Base-by-base conservation (phyloP, 2,329 filamentous ascomycete species). In the Hymenoscyphus repandus region DNA sequence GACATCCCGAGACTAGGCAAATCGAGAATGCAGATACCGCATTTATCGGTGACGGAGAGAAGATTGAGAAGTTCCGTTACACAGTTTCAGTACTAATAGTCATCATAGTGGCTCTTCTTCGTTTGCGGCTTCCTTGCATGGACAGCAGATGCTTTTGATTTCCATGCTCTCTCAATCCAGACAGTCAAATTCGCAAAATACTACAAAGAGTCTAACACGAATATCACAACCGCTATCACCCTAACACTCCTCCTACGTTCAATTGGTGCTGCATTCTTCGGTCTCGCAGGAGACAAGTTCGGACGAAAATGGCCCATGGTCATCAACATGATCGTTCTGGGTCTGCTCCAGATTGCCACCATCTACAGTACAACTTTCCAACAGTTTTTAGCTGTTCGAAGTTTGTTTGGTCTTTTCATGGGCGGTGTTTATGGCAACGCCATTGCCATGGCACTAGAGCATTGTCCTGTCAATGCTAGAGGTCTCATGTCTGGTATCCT, bases 271-370 rank as follows among this genome's bases (percentile, higher is more conserved):
- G 85, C 84, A 13, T 63, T 80, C 64, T 92, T 93, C 54, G 88
- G 88, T 50, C 72, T 91, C 15, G 81, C 85, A 1, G 85, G 86
- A 60, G 88, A 93, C 67, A 82, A 82, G 54, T 92, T 80, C 66
- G 88, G 88, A 4, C 80, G 88, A 50, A 91, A 90, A 70, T 89
- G 86, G 83, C 87, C 88, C 40, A 88, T 91, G 84, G 83, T 91
- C 7, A 60, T 81, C 61, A 92, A 92, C 73, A 87, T 91, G 81
- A 72, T 90, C 52, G 70, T 90, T 38, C 66, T 86, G 82, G 0
- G 76, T 88, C 66, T 83, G 3, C 73, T 91, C 10, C 85, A 91
- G 66, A 74, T 90, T 61, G 57, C 52, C 6, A 61, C 61, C 6
- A 58, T 57, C 12, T 63, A 57, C 47, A 50, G 52, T 45, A 44